Evolutionary conservation across 2,329 filamentous ascomycete species (phyloP), one percentile per base, ranked within the genome.

Genomic region (Penicillium digitatum): DNA sequence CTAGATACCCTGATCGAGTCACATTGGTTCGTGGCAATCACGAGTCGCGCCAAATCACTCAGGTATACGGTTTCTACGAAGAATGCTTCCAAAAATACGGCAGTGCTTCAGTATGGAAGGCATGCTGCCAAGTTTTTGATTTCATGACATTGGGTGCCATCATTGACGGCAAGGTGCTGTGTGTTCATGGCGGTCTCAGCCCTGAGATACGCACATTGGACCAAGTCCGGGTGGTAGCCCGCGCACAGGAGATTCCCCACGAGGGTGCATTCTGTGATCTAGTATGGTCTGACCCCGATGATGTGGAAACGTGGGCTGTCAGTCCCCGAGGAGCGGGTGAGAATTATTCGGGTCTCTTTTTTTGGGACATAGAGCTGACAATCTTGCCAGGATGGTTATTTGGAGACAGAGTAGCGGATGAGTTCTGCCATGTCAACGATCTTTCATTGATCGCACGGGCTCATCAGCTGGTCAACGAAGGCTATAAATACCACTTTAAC

Each of bases 51-150:
- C 93, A 97, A 74, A 97, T 97, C 62, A 97, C 93, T 22, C 95
- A 90, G 5, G 93, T 97, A 14, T 97, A 97, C 72, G 93, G 93
- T 59, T 97, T 97, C 78, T 97, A 97, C 78, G 93, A 97, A 69
- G 93, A 97, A 77, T 97, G 93, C 69, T 81, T 96, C 60, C 83
- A 93, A 51, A 97, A 97, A 76, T 97, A 97, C 69, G 93, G 93
- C 57, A 95, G 88, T 69, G 92, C 93, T 35, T 97, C 96, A 66
- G 93, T 97, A 1, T 97, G 93, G 93, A 83, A 90, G 52, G 93
- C 96, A 71, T 99, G 92, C 78, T 96, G 92, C 76, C 94, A 99
- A 67, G 89, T 97, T 4, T 99, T 99, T 71, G 93, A 99, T 76
- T 97, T 96, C 73, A 85, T 99, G 22, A 90, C 92, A 5, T 83